Evolutionary conservation across 2,329 filamentous ascomycete genomes (phyloP).

Genomic region (Nemania serpens): DNA sequence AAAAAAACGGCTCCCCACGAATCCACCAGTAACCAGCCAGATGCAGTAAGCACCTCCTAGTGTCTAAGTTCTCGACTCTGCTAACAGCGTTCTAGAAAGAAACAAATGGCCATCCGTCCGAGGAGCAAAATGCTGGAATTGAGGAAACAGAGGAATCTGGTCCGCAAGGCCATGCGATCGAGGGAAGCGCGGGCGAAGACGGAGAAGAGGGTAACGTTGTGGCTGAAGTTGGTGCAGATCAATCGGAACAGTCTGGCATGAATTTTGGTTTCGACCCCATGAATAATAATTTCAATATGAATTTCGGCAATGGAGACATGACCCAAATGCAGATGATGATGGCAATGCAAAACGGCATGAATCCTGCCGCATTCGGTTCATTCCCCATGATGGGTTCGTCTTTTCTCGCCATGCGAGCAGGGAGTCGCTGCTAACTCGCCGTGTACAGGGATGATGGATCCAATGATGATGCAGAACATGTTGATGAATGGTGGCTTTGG

Average conservation of each 20-base stretch:
- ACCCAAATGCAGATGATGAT: conserved; percentile 83
- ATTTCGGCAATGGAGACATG: conserved; percentile 68
- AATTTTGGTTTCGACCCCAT: conserved; percentile 44
- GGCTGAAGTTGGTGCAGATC: conserved; percentile 40
- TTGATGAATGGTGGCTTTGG: conserved; percentile 80
- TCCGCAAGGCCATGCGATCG: conserved; percentile 21
- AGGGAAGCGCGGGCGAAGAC: conserved; percentile 25
- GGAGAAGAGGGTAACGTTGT: conserved; percentile 39
- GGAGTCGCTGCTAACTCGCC: conserved; percentile 37
- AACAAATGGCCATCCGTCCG: conserved; percentile 14
- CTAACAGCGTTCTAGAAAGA: conserved; percentile 21
- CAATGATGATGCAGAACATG: conserved; percentile 74
- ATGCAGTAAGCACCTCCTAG: conserved; percentile 15
- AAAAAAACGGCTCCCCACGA: conserved; percentile 7
- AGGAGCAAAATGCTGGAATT: conserved; percentile 24
- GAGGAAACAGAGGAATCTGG: conserved; percentile 26
- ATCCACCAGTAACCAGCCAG: background rate
- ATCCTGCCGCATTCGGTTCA: conserved; percentile 56
- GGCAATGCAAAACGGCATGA: conserved; percentile 73
- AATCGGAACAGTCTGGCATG: conserved; percentile 38
- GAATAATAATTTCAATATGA: conserved; percentile 61
- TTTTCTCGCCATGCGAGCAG: conserved; percentile 18
- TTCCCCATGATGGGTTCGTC: conserved; percentile 83
- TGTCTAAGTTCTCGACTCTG: background rate
- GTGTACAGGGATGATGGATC: conserved; percentile 80